Evolutionary conservation across 768 basidiomycete species (phyloP).

Genomic region (Gyrodon lividus): DNA sequence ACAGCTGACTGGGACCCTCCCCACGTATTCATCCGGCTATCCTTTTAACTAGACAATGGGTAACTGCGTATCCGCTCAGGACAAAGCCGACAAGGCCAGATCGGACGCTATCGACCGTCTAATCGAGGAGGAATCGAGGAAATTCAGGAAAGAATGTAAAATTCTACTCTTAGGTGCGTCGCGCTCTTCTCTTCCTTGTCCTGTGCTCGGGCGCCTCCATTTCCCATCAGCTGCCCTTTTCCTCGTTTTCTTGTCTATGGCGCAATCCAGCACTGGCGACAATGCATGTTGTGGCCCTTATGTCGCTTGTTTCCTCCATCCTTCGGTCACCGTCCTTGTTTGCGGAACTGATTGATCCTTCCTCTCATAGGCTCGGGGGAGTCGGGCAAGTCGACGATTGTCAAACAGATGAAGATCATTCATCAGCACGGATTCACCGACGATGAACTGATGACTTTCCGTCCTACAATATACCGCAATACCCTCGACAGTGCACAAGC

Average conservation of each 20-base stretch:
- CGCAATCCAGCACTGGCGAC: neutral
- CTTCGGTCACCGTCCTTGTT: neutral
- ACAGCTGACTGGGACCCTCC: neutral
- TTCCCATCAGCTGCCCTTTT: neutral
- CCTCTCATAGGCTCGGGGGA: conserved; percentile 87
- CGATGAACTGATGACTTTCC: conserved; percentile 74
- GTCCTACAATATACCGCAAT: conserved; percentile 80
- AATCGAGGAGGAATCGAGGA: conserved; percentile 83
- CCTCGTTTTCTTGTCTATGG: neutral
- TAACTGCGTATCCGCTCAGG: conserved; percentile 58
- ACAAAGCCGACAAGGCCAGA: conserved; percentile 56
- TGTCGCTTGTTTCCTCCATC: neutral
- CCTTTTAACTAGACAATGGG: conserved; percentile 46
- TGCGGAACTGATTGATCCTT: neutral
- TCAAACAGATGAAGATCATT: conserved; percentile 99
- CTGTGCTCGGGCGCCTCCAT: conserved; percentile 10
- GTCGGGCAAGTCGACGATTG: conserved; percentile 93
- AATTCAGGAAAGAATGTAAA: conserved; percentile 87
- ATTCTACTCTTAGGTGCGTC: conserved; percentile 84
- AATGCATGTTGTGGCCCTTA: neutral
- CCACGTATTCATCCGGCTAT: neutral
- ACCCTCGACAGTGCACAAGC: conserved; percentile 88
- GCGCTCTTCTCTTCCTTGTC: conserved; percentile 2
- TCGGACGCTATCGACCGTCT: conserved; percentile 79
- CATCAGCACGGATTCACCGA: conserved; percentile 87